Evolutionary conservation across 2,329 filamentous ascomycete species (phyloP), one percentile per base, ranked within the genome.

Genomic region (Fusarium tuaranense): DNA sequence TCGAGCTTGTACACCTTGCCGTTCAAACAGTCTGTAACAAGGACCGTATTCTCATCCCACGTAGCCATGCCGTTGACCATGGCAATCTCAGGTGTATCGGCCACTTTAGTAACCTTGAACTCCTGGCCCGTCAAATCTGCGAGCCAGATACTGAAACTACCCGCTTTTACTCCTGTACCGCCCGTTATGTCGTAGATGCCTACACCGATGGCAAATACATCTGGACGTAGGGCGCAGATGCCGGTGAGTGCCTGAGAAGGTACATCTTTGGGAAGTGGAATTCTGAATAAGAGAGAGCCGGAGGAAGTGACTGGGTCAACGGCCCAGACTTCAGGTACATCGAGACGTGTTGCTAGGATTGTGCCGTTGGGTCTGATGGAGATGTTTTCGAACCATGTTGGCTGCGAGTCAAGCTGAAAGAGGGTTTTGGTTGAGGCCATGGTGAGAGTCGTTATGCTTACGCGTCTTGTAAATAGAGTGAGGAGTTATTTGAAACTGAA

Each of bases 331-430:
- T 77, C 75, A 2, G 75, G 73, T 20, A 72, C 46, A 36, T 77
- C 75, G 2, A 77, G 71, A 16, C 75, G 75, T 44, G 75, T 77
- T 22, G 67, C 62, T 3, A 77, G 30, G 48, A 77, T 32, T 16
- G 25, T 68, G 25, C 75, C 73, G 7, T 67, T 67, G 14, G 73
- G 59, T 7, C 67, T 62, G 38, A 70, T 70, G 22, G 61, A n/a
- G 20, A 77, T 76, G 46, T 77, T 77, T 30, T 77, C 75, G 27
- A 77, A 77, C 74, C 74, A 77, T 27, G 72, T 76, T 64, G 74
- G 72, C 9, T 76, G 63, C 9, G 63, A 58, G 14, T 65, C 36
- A 51, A 77, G 75, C 8, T 74, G 72, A 34, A 75, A 75, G 20
- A 77, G 27, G 12, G 74, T 77, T 34, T 55, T 70, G 4, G 57